These are phyloP conservation scores for Mycosphaerella sp. DNA, from an alignment of 2,329 filamentous ascomycete species.

Conservation along the genomic window DNA sequence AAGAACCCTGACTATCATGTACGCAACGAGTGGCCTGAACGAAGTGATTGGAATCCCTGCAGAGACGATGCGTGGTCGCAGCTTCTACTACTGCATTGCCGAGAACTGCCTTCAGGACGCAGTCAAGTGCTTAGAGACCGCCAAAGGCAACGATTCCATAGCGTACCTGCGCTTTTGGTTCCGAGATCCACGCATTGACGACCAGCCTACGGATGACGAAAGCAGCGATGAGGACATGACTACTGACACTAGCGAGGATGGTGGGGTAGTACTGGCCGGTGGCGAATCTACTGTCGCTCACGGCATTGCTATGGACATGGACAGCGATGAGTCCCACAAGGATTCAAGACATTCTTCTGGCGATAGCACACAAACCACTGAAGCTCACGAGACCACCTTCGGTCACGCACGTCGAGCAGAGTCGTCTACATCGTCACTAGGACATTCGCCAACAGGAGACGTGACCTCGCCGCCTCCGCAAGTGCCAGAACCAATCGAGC, in stretches of 20 bases:
- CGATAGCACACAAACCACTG: conserved; percentile 37
- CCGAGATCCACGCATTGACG: conserved; percentile 59
- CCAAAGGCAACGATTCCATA: conserved; percentile 85
- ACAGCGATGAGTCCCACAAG: conserved; percentile 18
- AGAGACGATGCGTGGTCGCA: conserved; percentile 63
- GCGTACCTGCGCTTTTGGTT: conserved; percentile 84
- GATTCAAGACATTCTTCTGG: conserved; percentile 40
- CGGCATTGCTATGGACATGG: conserved; percentile 15
- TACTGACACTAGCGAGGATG: conserved; percentile 45
- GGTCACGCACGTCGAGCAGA: conserved; percentile 36
- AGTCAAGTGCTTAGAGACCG: conserved; percentile 71
- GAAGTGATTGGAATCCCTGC: conserved; percentile 69
- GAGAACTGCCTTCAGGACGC: conserved; percentile 70
- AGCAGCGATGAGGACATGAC: conserved; percentile 43
- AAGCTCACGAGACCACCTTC: conserved; percentile 41
- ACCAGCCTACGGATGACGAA: conserved; percentile 34
- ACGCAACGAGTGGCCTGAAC: conserved; percentile 68
- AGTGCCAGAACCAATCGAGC: conserved; percentile 51
- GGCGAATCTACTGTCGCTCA: conserved; percentile 25
- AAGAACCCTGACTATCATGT: conserved; percentile 75
- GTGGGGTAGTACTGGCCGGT: conserved; percentile 43
- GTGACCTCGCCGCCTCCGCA: conserved; percentile 15
- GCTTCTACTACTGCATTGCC: conserved; percentile 82
- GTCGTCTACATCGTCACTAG: conserved; percentile 33
- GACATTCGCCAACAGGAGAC: conserved; percentile 26